phyloP scores from a whole-genome alignment of 768 basidiomycete genomes.

The Dioszegia crocea region DNA sequence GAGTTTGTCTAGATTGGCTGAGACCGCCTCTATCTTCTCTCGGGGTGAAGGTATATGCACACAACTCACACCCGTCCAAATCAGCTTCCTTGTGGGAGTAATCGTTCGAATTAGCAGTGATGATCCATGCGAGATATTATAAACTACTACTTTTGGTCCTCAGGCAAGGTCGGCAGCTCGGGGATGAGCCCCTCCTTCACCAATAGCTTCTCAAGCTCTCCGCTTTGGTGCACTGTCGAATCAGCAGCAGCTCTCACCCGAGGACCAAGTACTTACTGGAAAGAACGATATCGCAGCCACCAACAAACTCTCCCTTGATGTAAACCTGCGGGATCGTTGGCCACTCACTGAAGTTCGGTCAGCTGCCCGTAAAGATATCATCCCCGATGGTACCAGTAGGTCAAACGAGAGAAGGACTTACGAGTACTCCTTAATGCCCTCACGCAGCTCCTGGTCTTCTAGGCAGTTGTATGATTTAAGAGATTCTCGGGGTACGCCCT shows the following conservation, averaged over 20 bases:
- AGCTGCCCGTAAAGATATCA: neutral
- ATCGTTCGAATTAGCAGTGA: no score
- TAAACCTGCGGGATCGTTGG: conserved; percentile 96
- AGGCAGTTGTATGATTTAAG: conserved; percentile 86
- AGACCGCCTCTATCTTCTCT: no score
- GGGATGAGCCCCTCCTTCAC: conserved; percentile 68
- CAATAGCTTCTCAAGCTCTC: conserved; percentile 80
- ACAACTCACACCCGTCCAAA: no score
- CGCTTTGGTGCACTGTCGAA: conserved; percentile 83
- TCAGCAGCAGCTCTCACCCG: neutral
- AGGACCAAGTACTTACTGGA: conserved; percentile 61
- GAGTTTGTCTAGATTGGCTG: no score
- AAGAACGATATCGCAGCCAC: conserved; percentile 91
- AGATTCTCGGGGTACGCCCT: conserved; percentile 74
- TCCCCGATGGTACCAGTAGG: no score
- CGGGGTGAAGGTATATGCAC: no score
- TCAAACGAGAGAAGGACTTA: no score
- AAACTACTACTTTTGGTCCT: conserved; percentile 16
- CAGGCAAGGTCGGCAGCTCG: conserved; percentile 48
- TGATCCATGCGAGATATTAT: no score
- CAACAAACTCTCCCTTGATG: conserved; percentile 89
- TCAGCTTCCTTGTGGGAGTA: no score
- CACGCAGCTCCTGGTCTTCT: conserved; percentile 75
- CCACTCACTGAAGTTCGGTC: conserved; percentile 67
- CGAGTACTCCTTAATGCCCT: conserved; percentile 93